Base-by-base conservation (phyloP, 768 basidiomycete genomes). In the Lentinula aciculospora region DNA sequence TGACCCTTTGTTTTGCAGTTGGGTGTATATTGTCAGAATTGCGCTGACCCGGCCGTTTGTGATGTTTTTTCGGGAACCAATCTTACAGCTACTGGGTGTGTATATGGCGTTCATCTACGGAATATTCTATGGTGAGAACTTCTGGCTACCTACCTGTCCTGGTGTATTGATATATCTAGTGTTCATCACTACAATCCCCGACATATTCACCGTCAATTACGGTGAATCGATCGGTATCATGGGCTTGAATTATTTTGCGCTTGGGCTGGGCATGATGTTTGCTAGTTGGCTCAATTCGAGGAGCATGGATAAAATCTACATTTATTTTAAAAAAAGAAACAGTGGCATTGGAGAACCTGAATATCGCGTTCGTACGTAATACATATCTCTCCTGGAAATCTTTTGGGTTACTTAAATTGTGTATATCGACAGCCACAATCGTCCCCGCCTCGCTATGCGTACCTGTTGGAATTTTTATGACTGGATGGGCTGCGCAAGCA, bases 31-130 rank as follows among this genome's bases (percentile, higher is more conserved):
- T 34, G 70, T 92, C 58, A 44, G 60, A 1, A 79, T 72, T 58
- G 77, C 87, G 0, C 69, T 92, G 23, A 69, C 75, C 10, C 79
- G 89, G n/a, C 92, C 92, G 0, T 88, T 93, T 70, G 64, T 69
- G 3, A 66, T 92, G 10, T 86, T 89, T 57, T 63, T 56, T 0
- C 64, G 64, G 4, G 89, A 92, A 64, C 80, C 84, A 0, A 88
- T 91, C 62, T 73, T 88, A 19, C 87, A 88, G 62, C 66, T 88
- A 2, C 69, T 91, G 9, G 83, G 84, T 0, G 3, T 83, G 0
- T 91, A 89, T 60, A 81, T 88, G 79, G 83, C 86, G 0, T 83
- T 88, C 61, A 65, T 87, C 13, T 92, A 86, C 57, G 89, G 85
- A 4, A 64, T 76, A 0, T 69, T 84, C 37, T 88, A 85, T 58